A percentile compares a stretch with the other conserved stretches of the same genome.
Conservation (phyloP, 192 early-diverging fungal genomes). For the Paraglomus occultum region DNA sequence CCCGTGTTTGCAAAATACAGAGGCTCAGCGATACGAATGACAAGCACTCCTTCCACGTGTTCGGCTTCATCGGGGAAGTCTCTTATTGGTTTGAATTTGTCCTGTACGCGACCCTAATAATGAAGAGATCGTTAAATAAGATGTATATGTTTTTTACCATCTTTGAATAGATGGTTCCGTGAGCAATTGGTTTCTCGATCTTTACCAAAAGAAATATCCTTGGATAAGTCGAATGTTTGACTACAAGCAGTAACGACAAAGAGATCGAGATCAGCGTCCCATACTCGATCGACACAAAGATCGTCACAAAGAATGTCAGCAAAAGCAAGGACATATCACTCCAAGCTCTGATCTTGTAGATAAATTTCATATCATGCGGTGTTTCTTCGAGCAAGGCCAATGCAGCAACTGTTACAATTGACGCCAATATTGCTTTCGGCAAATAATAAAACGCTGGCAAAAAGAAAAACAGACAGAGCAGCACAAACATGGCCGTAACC, state of each 20-base stretch:
- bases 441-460: constrained; percentile 83
- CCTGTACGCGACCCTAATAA: constrained; percentile 50
- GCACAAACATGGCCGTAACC: constrained; percentile 71
- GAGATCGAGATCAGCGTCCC: constrained; percentile 92
- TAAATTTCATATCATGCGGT: constrained; percentile 74
- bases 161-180: not conserved
- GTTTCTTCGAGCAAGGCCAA: constrained; percentile 72
- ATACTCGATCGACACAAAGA: constrained; percentile 85
- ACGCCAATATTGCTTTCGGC: constrained; percentile 75
- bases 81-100: constrained; percentile 73
- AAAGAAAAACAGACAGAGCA: constrained; percentile 77
- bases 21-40: constrained; percentile 90
- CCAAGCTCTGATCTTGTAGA: constrained; percentile 78
- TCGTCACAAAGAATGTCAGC: constrained; percentile 89
- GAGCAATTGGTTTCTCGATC: constrained; percentile 9
- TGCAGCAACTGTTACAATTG: constrained; percentile 84
- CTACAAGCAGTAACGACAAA: constrained; percentile 83
- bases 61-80: constrained; percentile 62
- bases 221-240: constrained; percentile 88
- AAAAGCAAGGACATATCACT: constrained; percentile 79
- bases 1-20: constrained; percentile 98
- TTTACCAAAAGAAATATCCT: constrained; percentile 73
- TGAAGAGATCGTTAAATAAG: constrained; percentile 31
- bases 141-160: constrained; percentile 34
- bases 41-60: constrained; percentile 78